Evolutionary conservation across 2,329 filamentous ascomycete genomes (phyloP).

Genomic region (Claviceps africana): DNA sequence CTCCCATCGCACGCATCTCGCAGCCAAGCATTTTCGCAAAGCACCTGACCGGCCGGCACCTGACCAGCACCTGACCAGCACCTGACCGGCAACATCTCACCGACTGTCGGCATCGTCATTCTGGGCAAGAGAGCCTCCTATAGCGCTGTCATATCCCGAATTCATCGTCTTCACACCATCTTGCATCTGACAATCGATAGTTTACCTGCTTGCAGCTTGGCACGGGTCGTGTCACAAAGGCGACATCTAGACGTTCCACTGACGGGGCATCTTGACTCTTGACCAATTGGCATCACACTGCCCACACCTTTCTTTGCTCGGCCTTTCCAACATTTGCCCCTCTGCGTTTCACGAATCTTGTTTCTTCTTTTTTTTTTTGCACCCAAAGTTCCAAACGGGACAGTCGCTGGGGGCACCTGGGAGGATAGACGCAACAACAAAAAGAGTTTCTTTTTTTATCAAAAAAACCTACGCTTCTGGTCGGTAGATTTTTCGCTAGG

Average conservation of each 20-base stretch:
- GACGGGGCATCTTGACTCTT: background rate
- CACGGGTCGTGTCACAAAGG: slow-evolving; percentile 1
- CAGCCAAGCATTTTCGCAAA: background rate
- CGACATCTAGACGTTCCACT: background rate
- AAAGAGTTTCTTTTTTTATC: too few species aligned
- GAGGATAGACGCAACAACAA: background rate
- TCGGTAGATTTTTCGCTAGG: background rate
- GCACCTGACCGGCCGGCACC: background rate
- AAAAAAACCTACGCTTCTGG: background rate
- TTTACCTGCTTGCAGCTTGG: background rate
- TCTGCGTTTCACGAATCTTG: background rate
- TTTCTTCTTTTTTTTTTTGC: background rate
- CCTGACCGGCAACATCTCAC: background rate
- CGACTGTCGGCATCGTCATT: background rate
- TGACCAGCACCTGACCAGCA: background rate
- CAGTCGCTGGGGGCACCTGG: background rate
- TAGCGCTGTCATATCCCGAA: background rate
- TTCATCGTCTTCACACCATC: background rate
- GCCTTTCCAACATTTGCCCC: background rate
- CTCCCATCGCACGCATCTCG: background rate
- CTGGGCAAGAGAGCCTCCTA: background rate
- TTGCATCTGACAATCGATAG: background rate
- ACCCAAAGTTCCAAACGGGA: background rate
- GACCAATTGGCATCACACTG: background rate
- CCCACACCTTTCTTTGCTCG: background rate